Evolutionary conservation across 2,329 filamentous ascomycete genomes (phyloP), one percentile per base, ranked within the genome.

Genomic region (Furcasterigmium furcatum): DNA sequence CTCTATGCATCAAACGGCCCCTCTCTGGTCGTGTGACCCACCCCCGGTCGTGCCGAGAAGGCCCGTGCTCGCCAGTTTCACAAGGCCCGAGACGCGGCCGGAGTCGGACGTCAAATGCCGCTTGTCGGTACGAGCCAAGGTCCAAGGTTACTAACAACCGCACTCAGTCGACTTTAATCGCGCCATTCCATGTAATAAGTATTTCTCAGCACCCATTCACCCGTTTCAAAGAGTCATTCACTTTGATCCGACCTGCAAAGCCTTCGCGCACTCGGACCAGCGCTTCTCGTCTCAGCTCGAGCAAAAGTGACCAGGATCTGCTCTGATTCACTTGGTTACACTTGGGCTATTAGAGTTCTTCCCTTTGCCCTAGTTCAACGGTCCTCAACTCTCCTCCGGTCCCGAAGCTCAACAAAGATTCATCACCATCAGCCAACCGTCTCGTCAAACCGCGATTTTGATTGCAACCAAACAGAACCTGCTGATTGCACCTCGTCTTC

Each of bases 81-180:
- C 24, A 27, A 32, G 25, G 34, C 40, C 40, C 29, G 40, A 32
- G 13, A 22, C 39, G 39, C 39, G n/a, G 38, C 39, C 39, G 39
- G 29, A 32, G 40, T 42, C 40, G 40, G 40, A 42, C 24, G 25
- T 19, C 34, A 16, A 36, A 18, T 36, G 34, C 34, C 34, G 34
- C 34, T n/a, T n/a, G n/a, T n/a, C n/a, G 12, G 24, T 12, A 27
- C 12, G 24, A 27, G 24, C 24, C 34, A 12, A 36, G 34, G 18
- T 36, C 16, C 9, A 36, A 27, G 7, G 7, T 7, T 12, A 7
- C 24, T 4, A 16, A 9, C 34, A 18, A 19, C n/a, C 16, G n/a
- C 18, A 18, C 4, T 16, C 12, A 18, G 34, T 18, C 34, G 18
- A 10, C 16, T 16, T 36, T 36, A 36, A 36, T 36, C 34, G 34